Evolutionary conservation across 2,329 filamentous ascomycete species (phyloP).

Genomic region (Tympanopsis confertula): DNA sequence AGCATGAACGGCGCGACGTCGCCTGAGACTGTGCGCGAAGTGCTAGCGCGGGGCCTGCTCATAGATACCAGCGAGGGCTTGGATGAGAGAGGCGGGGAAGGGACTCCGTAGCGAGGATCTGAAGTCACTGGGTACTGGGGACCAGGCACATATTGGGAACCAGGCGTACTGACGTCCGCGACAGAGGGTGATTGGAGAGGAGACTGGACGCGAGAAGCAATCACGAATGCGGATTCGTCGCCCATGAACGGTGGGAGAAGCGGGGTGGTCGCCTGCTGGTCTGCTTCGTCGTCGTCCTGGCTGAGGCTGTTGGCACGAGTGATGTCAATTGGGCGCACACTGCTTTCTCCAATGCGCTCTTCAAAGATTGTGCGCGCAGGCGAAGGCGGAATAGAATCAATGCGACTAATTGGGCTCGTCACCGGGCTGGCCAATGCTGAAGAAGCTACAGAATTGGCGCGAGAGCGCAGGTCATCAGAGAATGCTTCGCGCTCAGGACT

Average conservation of each 20-base stretch:
- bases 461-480: not conserved
- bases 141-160: no score
- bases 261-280: not conserved
- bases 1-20: not conserved
- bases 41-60: not conserved
- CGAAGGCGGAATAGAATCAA: not conserved
- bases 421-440: not conserved
- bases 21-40: not conserved
- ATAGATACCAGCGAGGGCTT: not conserved
- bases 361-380: not conserved
- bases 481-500: not conserved
- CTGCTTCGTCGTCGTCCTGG: not conserved
- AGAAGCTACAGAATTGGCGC: not conserved
- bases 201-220: not conserved
- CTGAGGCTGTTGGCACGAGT: not conserved
- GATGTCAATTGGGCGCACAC: not conserved
- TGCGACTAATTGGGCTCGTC: not conserved
- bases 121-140: no score
- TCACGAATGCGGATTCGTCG: not conserved
- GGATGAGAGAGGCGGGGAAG: not conserved
- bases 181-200: not conserved
- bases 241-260: slow-evolving; percentile 1
- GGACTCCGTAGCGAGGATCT: not conserved
- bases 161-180: not conserved
- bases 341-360: not conserved